These are phyloP conservation scores for Quercus lobata DNA, from an alignment of 331 rosid genomes.

Conservation along the genomic window DNA sequence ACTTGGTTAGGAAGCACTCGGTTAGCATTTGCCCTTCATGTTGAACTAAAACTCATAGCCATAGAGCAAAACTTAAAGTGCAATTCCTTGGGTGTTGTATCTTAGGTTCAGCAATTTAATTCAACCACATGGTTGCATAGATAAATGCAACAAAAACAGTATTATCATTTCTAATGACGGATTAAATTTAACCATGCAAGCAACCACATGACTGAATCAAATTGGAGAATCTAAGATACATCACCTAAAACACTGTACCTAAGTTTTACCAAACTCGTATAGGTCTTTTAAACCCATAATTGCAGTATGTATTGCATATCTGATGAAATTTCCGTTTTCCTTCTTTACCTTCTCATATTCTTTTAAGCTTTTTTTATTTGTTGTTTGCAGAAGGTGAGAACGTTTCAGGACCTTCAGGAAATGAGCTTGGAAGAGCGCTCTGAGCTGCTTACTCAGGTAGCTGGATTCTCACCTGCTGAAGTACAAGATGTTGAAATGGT, in stretches of 20 bases:
- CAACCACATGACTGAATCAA: too few relatives aligned
- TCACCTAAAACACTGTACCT: too few relatives aligned
- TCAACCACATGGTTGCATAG: too few relatives aligned
- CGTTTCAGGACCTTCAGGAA: constrained; percentile 84
- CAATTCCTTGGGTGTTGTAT: too few relatives aligned
- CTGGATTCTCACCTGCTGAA: constrained; percentile 64
- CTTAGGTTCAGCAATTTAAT: too few relatives aligned
- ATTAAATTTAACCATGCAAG: too few relatives aligned
- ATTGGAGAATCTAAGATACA: too few relatives aligned
- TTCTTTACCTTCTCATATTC: background rate
- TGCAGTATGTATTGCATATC: background rate
- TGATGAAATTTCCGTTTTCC: too few relatives aligned
- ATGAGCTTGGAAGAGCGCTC: constrained; percentile 75
- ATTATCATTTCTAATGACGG: too few relatives aligned
- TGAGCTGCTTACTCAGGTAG: constrained; percentile 72
- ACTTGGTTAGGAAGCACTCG: too few relatives aligned
- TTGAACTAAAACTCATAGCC: background rate
- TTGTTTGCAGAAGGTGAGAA: constrained; percentile 75
- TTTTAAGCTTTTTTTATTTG: background rate
- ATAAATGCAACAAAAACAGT: too few relatives aligned
- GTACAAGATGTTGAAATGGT: constrained; percentile 83
- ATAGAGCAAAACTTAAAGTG: too few relatives aligned
- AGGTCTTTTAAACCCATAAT: background rate
- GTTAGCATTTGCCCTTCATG: background rate
- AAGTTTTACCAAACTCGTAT: background rate